Evolutionary conservation across 805 yeast species (phyloP).

Genomic region (Metschnikowia vanudenii): DNA sequence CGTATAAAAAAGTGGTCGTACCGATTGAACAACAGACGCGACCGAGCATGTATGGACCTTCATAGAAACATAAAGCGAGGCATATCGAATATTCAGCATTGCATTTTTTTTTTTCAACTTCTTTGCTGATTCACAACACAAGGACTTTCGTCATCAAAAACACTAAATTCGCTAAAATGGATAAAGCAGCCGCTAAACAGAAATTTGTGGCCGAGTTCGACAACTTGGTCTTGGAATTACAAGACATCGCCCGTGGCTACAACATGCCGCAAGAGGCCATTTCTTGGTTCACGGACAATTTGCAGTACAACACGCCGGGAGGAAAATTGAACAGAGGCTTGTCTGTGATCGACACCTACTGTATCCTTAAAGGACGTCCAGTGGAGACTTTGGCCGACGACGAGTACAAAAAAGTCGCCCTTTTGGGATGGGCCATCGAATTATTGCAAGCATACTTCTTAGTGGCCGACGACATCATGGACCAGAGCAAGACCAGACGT

Average conservation of each 20-base stretch:
- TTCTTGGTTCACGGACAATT: constrained; percentile 72
- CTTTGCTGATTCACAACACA: neutral
- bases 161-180: too few species aligned
- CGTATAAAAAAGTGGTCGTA: too few species aligned
- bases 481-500: constrained; percentile 90
- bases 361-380: constrained; percentile 64
- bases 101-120: neutral
- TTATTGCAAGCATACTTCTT: constrained; percentile 93
- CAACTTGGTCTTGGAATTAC: constrained; percentile 71
- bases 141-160: neutral
- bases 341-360: constrained; percentile 91
- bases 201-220: constrained; percentile 72
- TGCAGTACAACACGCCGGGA: constrained; percentile 89
- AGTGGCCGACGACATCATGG: constrained; percentile 99
- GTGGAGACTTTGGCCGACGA: constrained; percentile 53
- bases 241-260: constrained; percentile 56
- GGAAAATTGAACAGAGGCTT: constrained; percentile 96
- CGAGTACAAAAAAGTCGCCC: constrained; percentile 81
- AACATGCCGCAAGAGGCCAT: constrained; percentile 86
- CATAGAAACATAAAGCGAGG: too few species aligned
- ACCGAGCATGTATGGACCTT: too few species aligned
- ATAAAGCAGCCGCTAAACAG: constrained; percentile 43
- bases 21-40: too few species aligned
- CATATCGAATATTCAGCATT: too few species aligned
- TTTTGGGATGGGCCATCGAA: constrained; percentile 95